Evolutionary conservation across 257 asterid genomes (phyloP).

Genomic region (Petrea volubilis): DNA sequence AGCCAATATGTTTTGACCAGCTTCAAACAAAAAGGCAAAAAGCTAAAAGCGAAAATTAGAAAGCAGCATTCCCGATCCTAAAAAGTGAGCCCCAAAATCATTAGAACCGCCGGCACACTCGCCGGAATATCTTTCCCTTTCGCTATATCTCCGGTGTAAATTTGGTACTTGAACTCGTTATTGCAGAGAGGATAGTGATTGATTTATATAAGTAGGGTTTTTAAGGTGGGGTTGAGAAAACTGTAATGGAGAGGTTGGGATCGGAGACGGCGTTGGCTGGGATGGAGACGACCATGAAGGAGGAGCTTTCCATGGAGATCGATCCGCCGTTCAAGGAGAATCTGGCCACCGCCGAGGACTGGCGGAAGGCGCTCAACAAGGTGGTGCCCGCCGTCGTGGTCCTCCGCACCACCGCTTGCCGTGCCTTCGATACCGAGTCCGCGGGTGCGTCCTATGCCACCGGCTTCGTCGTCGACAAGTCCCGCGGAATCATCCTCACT

Average conservation of each 20-base stretch:
- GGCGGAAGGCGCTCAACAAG: conserved; percentile 83
- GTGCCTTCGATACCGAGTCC: conserved; percentile 90
- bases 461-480: conserved; percentile 88
- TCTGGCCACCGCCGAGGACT: conserved; percentile 80
- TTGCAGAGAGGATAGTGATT: not conserved
- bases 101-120: conserved; percentile 17
- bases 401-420: conserved; percentile 91
- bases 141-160: not conserved
- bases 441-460: conserved; percentile 96
- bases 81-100: conserved; percentile 7
- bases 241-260: conserved; percentile 62
- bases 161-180: not conserved
- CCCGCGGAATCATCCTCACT: conserved; percentile 91
- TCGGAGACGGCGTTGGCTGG: conserved; percentile 65
- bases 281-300: conserved; percentile 71
- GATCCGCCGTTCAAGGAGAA: conserved; percentile 80
- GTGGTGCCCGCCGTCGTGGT: conserved; percentile 98
- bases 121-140: conserved; percentile 23
- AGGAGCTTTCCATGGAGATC: conserved; percentile 83
- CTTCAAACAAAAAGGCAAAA: not conserved
- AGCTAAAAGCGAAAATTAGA: not conserved
- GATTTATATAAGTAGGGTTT: conserved; percentile 41
- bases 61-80: conserved; percentile 12
- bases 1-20: not conserved
- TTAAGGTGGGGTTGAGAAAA: conserved; percentile 19